Conservation (phyloP, 331 rosid genomes). For the Rosa hybrid region DNA sequence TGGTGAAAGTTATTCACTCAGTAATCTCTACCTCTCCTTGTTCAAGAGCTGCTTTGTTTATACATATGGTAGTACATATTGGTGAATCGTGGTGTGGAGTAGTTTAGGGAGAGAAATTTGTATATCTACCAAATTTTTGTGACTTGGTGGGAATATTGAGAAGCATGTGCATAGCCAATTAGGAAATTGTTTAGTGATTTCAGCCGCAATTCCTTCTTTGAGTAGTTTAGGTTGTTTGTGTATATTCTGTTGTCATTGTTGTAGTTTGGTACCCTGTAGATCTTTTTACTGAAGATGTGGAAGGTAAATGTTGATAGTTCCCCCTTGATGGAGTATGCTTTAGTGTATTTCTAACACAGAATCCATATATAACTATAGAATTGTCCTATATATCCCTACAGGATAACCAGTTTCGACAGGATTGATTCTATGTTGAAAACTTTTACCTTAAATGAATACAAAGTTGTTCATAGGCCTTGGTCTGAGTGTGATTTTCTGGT, state of each 20-base stretch:
- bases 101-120: conserved; percentile 39
- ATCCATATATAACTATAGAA: neutral
- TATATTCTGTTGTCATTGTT: conserved; percentile 44
- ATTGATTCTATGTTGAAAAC: neutral
- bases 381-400: neutral
- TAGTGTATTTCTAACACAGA: neutral
- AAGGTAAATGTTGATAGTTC: conserved; percentile 48
- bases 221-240: conserved; percentile 45
- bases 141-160: conserved; percentile 35
- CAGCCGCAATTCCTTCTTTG: conserved; percentile 11
- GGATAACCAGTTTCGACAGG: neutral
- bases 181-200: conserved; percentile 37
- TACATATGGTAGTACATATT: conserved; percentile 18
- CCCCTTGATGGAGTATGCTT: conserved; percentile 8
- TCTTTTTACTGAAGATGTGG: conserved; percentile 34
- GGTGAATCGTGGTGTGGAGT: conserved; percentile 23
- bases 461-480: neutral
- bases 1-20: conserved; percentile 16
- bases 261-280: conserved; percentile 31
- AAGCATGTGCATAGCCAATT: conserved; percentile 57
- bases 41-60: conserved; percentile 26
- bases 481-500: neutral
- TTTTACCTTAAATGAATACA: neutral
- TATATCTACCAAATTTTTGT: conserved; percentile 49
- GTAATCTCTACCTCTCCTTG: conserved; percentile 27